A percentile compares a stretch with the other conserved stretches of the same genome.
These are phyloP conservation scores for Balakata baccata DNA, from an alignment of 345 rosid species.

Conservation along the genomic window DNA sequence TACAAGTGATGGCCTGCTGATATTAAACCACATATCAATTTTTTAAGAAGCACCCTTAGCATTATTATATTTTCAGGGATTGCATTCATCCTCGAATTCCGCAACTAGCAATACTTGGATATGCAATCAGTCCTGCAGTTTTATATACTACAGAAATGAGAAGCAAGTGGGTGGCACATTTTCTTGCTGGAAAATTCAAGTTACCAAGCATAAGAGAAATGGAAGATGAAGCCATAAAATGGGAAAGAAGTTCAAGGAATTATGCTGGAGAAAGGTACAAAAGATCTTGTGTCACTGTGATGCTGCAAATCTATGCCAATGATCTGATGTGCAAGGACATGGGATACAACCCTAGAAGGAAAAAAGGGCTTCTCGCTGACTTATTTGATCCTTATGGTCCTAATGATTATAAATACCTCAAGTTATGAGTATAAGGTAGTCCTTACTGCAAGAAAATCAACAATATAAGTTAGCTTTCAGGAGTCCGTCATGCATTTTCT, in stretches of 20 bases:
- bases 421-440: too few relatives aligned
- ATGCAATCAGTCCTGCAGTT: slow-evolving; percentile 23
- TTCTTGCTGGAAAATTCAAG: slow-evolving; percentile 25
- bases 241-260: slow-evolving; percentile 23
- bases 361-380: slow-evolving; percentile 24
- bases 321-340: slow-evolving; percentile 38
- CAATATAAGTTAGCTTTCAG: too few relatives aligned
- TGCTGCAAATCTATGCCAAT: slow-evolving; percentile 35
- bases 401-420: slow-evolving; percentile 19
- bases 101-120: slow-evolving; percentile 41
- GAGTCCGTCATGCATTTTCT: too few relatives aligned
- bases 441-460: too few relatives aligned
- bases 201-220: slow-evolving; percentile 33
- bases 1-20: too few relatives aligned
- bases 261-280: slow-evolving; percentile 18
- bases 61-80: slow-evolving; percentile 29
- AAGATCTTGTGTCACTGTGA: slow-evolving; percentile 18
- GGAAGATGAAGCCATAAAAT: slow-evolving; percentile 25
- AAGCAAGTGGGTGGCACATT: slow-evolving; percentile 38
- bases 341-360: slow-evolving; percentile 34
- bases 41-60: too few relatives aligned
- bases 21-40: too few relatives aligned
- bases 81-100: slow-evolving; percentile 42
- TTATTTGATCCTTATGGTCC: slow-evolving; percentile 29
- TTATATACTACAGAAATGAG: slow-evolving; percentile 35